A percentile compares a stretch with the other conserved stretches of the same genome.
Conservation (phyloP, 345 rosid genomes). For the Camelina sativa region DNA sequence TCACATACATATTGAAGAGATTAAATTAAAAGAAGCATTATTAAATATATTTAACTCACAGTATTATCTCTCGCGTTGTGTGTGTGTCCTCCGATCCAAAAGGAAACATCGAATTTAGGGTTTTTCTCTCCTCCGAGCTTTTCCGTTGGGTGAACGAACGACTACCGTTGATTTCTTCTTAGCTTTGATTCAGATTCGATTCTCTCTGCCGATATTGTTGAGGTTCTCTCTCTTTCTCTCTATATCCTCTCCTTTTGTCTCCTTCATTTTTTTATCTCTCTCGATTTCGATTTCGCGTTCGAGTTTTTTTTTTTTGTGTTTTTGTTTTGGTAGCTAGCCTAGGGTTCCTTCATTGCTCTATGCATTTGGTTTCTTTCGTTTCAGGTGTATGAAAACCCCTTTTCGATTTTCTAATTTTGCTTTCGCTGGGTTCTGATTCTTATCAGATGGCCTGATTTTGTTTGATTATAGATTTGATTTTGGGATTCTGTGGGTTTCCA, state of each 20-base stretch:
- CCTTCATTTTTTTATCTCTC: background rate
- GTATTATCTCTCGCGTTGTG: conserved; percentile 2
- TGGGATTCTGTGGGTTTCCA: conserved; percentile 18
- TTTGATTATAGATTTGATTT: conserved; percentile 19
- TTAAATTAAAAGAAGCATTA: background rate
- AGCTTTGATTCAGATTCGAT: conserved; percentile 34
- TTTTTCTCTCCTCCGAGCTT: conserved; percentile 38
- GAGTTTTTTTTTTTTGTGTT: too few species aligned
- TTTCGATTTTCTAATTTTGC: background rate
- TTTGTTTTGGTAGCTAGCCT: conserved; percentile 8
- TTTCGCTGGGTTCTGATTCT: background rate
- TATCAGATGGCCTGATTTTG: background rate
- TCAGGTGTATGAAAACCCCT: background rate
- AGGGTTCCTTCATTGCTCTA: conserved; percentile 7
- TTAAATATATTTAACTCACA: background rate
- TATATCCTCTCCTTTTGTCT: conserved; percentile 23
- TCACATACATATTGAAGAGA: background rate
- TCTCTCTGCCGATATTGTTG: conserved; percentile 37
- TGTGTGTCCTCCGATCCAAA: conserved; percentile 4
- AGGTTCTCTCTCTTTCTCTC: conserved; percentile 34
- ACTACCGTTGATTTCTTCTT: conserved; percentile 38
- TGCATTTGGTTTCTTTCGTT: conserved; percentile 16
- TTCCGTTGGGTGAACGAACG: conserved; percentile 42
- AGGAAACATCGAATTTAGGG: conserved; percentile 39
- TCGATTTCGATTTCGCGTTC: conserved; percentile 15